Evolutionary conservation across 179 eudicot genomes (phyloP), one percentile per base, ranked within the genome.

Genomic region (Spinacia oleracea): DNA sequence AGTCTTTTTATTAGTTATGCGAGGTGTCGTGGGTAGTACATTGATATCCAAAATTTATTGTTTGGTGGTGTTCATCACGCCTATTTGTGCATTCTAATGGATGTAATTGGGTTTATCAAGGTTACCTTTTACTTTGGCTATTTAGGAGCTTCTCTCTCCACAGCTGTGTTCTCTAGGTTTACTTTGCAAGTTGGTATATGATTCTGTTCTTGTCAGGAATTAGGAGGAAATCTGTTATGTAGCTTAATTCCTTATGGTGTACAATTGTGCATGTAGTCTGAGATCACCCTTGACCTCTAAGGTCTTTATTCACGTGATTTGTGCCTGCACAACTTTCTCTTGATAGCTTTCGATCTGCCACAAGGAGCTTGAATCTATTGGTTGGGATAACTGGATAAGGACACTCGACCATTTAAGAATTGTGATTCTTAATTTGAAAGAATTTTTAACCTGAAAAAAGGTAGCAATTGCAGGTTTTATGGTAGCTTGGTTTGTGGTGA

Each of bases 401-500:
- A 40, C 42, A 53, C 58, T 53, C 58, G 35, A 65, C 42, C n/a
- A 16, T 4, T 35, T 32, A 21, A 35, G 71, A 6, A 40, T 3
- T 35, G 71, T 18, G 48, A 16, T 66, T 66, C 29, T 20, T 18
- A 18, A 38, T 12, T 7, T 9, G 46, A 35, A 18, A 20, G 2
- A 9, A 6, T 66, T 6, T 32, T 16, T 35, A 66, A 20, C 27
- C 29, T 66, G 16, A 25, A 67, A 67, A 46, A 35, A 38, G 27
- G 71, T 67, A 38, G 29, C 71, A 38, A 20, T 67, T 60, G 34
- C 66, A 38, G 71, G 29, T 67, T 8, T 40, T 25, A 32, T 18
- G 70, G 45, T 34, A 65, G n/a, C n/a, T 65, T 58, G 63, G 43
- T 65, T 46, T 21, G 71, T 38, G 31, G 71, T 67, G 48, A 35